Evolutionary conservation across 257 asterid genomes (phyloP).

Genomic region (Coffea canephora): DNA sequence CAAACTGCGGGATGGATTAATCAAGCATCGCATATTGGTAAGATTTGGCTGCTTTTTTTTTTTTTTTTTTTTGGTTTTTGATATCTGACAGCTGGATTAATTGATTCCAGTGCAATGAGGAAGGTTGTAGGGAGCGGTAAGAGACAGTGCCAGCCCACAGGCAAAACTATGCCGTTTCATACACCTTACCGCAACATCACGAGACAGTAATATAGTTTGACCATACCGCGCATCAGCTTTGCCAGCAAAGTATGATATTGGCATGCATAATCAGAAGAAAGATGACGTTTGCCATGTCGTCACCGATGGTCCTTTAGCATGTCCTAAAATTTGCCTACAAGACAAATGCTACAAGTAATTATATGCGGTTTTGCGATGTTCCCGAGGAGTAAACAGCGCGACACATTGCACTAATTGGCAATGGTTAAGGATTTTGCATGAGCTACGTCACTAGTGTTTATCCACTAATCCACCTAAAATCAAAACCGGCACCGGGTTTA

Average conservation of each 20-base stretch:
- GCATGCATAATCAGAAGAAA: not conserved
- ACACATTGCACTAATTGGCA: not conserved
- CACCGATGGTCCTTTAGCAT: not conserved
- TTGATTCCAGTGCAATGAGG: constrained; percentile 2
- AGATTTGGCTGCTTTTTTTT: constrained; percentile 18
- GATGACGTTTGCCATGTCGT: not conserved
- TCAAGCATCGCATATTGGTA: not conserved
- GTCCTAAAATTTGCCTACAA: not conserved
- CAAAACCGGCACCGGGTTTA: constrained; percentile 8
- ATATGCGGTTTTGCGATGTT: not conserved
- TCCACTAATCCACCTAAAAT: not conserved
- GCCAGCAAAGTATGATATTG: not conserved
- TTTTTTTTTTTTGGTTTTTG: not conserved
- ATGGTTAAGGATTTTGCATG: no score
- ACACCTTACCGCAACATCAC: not conserved
- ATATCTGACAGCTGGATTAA: constrained; percentile 16
- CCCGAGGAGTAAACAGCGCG: not conserved
- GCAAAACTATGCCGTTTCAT: not conserved
- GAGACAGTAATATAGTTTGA: no score
- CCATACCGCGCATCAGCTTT: constrained; percentile 9
- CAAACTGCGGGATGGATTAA: not conserved
- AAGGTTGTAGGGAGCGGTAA: not conserved
- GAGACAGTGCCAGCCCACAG: not conserved
- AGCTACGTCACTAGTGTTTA: no score
- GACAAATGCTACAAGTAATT: not conserved